Base-by-base conservation (phyloP, 2,329 filamentous ascomycete genomes). In the Corynespora cassiicola region DNA sequence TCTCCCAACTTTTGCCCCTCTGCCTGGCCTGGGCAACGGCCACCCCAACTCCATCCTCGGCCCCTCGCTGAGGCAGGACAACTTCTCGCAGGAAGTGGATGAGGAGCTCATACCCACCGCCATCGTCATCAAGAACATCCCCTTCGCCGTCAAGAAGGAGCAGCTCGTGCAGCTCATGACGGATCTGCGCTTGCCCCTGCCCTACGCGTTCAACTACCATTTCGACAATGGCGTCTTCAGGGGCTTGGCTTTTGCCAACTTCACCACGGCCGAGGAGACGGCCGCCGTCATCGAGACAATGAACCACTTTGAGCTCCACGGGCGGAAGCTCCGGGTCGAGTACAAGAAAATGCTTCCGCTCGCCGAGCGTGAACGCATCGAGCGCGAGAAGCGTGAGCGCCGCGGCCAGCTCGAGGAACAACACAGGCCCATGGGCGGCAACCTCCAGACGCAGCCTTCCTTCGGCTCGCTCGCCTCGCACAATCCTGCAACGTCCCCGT, bases 281-380 rank as follows among this genome's bases (percentile, higher is more conserved):
- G 87, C 88, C 9, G 80, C 86, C 32, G 94, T 97, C 32, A 99
- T 99, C 47, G 87, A 96, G 42, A 81, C 86, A 35, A 87, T 99
- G 79, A 99, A 99, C 64, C 90, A 95, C 56, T 87, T 96, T 69
- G 94, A 97, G 62, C 82, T 99, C 7, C 90, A 96, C 65, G 94
- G 94, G 29, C 82, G 94, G 45, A 97, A 97, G 73, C 75, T 99
- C 53, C 82, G 94, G 31, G 94, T 99, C 17, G 94, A 99, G 70
- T 99, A 97, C 75, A 99, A 99, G 79, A 97, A 97, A 75, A 97
- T 99, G 94, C 81, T 99, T 5, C 94, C 94, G 1, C 82, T 95
- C 51, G 89, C 91, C 20, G 94, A 97, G 70, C 83, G 94, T 35
- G 94, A 99, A 71, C 83, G 94, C 25, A 97, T 99, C 54, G 94